phyloP scores from a whole-genome alignment of 768 basidiomycete species.

The Podaxis sp. region DNA sequence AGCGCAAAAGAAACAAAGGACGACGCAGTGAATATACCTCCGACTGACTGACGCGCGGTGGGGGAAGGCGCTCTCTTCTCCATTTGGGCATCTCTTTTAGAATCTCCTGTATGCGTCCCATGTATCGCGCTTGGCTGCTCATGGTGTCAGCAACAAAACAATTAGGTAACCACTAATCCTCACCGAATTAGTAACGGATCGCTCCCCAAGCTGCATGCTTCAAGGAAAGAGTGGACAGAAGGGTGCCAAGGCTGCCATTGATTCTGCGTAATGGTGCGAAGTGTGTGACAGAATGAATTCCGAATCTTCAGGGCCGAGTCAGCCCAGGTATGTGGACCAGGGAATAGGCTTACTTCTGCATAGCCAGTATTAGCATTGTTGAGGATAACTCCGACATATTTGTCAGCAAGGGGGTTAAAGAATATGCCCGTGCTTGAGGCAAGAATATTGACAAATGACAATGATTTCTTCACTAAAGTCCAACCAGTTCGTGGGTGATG shows the following conservation, averaged over 20 bases:
- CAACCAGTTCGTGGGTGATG: constrained; percentile 3
- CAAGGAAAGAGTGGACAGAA: constrained; percentile 50
- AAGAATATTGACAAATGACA: constrained; percentile 63
- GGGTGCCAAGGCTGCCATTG: constrained; percentile 72
- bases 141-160: constrained; percentile 7
- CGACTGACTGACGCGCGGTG: constrained; percentile 84
- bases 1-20: background rate
- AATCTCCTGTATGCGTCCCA: constrained; percentile 55
- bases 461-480: constrained; percentile 68
- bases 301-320: constrained; percentile 49
- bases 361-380: constrained; percentile 79
- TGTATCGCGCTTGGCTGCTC: constrained; percentile 52
- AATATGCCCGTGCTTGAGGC: constrained; percentile 65
- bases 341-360: constrained; percentile 59
- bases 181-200: constrained; percentile 69
- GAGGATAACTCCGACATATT: constrained; percentile 69
- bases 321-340: constrained; percentile 2
- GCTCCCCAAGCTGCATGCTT: constrained; percentile 44
- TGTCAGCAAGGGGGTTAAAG: constrained; percentile 64
- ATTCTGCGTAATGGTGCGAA: constrained; percentile 54
- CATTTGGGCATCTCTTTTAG: constrained; percentile 59
- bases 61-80: constrained; percentile 77
- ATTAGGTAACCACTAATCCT: constrained; percentile 3
- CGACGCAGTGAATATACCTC: constrained; percentile 38
- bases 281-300: constrained; percentile 61